These are phyloP conservation scores for Trypanosoma scelopori DNA, from an alignment of 208 protist genomes.

Conservation along the genomic window DNA sequence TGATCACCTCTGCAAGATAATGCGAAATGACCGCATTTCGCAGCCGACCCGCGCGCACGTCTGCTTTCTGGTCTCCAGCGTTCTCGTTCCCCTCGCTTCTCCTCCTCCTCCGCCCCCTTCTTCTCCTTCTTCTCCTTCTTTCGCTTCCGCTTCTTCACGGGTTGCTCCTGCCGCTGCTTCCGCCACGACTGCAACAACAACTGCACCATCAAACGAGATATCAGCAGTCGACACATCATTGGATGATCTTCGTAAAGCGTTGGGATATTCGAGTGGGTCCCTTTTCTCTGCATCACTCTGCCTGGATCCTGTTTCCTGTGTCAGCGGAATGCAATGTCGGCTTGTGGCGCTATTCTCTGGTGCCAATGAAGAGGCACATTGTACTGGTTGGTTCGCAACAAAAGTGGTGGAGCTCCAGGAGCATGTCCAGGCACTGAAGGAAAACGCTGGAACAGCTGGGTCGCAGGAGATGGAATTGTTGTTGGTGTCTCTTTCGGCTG, in stretches of 20 bases:
- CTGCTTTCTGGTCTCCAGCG: conserved; percentile 25
- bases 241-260: conserved; percentile 1
- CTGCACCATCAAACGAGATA: too few relatives aligned
- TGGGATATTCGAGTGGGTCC: conserved; percentile 26
- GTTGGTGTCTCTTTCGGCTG: conserved; percentile 38
- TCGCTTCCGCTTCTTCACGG: too few relatives aligned
- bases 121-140: too few relatives aligned
- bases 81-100: conserved; percentile 17
- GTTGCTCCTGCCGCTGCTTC: too few relatives aligned
- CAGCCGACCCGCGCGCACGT: conserved; percentile 47
- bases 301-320: conserved; percentile 36
- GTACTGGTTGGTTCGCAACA: conserved; percentile 24
- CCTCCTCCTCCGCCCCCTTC: too few relatives aligned
- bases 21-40: conserved; percentile 38
- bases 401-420: conserved; percentile 22
- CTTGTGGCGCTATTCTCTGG: conserved; percentile 39
- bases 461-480: conserved; percentile 34
- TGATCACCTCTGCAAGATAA: conserved; percentile 24
- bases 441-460: conserved; percentile 15
- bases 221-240: background rate
- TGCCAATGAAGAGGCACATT: conserved; percentile 16
- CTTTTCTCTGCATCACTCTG: conserved; percentile 45
- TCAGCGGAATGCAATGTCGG: conserved; percentile 65
- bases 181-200: too few relatives aligned
- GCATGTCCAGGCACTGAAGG: conserved; percentile 12